Evolutionary conservation across 129 eudicot genomes (phyloP), one percentile per base, ranked within the genome.

Genomic region (Escallonia herrerae): DNA sequence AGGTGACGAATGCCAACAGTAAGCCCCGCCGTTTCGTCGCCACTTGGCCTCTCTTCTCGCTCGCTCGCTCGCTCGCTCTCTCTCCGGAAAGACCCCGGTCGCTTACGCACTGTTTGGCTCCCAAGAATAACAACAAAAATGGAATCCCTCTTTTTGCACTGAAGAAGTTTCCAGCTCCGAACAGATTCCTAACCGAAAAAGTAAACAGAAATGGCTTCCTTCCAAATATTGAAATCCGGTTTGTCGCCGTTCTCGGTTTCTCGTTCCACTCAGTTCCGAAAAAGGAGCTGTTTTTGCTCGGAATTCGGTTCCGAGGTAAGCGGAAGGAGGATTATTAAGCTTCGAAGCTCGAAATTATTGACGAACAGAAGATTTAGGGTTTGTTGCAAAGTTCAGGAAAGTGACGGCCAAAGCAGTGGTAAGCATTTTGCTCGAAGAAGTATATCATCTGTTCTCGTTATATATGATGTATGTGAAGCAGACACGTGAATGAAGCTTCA

Each of bases 391-490:
- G 33, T 44, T 66, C 77, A 75, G 68, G 87, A 88, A 22, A 70
- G 63, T 64, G 84, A 77, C 66, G 80, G 65, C 50, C 76, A 72
- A 41, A 77, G 72, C 73, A 88, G 85, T 48, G 96, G 96, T 88
- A 77, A 51, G 11, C n/a, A 22, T 53, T 53, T 53, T 6, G 13
- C 3, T 7, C 54, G 54, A 49, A 49, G 54, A 49, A 49, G 12
- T 49, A 2, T 49, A 11, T 22, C 33, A 22, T 22, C 33, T 22
- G 33, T 22, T 22, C 33, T 22, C 33, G 33, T 22, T 22, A 0
- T 22, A 22, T 22, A 0, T 22, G 33, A 22, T 22, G 33, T 22
- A 22, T 22, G 33, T 22, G 33, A 22, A 22, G 33, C 33, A 22
- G 33, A 22, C 33, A 22, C 33, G 33, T 22, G 33, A 22, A 22